Evolutionary conservation across 768 basidiomycete genomes (phyloP).

Genomic region (Boletus insuetus): DNA sequence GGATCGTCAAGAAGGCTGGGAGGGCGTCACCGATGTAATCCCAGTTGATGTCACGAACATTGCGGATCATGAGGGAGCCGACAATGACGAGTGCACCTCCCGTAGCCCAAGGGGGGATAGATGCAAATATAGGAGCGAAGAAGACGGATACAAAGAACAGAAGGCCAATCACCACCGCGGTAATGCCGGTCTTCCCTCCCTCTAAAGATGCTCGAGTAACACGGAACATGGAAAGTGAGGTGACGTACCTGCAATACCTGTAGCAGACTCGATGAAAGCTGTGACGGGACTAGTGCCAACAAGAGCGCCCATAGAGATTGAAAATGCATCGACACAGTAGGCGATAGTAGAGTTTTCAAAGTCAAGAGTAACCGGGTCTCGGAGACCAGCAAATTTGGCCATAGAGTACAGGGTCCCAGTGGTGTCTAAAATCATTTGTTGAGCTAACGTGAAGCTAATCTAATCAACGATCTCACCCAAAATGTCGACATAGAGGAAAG

Average conservation of each 20-base stretch:
- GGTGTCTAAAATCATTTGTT: conserved; percentile 28
- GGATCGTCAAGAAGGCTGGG: conserved; percentile 79
- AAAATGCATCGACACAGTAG: conserved; percentile 81
- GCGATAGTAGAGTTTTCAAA: conserved; percentile 83
- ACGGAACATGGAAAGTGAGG: not conserved
- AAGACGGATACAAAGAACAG: conserved; percentile 84
- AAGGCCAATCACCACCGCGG: conserved; percentile 68
- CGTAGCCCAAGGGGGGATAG: conserved; percentile 85
- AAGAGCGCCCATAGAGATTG: conserved; percentile 77
- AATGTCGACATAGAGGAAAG: conserved; percentile 89
- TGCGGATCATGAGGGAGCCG: conserved; percentile 87
- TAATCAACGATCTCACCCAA: conserved; percentile 46
- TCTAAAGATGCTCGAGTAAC: conserved; percentile 39
- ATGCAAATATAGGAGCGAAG: conserved; percentile 87
- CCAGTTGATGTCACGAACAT: conserved; percentile 87
- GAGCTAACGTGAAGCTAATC: not conserved
- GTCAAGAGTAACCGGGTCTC: conserved; percentile 79
- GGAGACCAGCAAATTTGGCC: conserved; percentile 88
- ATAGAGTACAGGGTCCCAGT: conserved; percentile 83
- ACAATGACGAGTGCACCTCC: conserved; percentile 84
- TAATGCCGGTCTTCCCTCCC: conserved; percentile 86
- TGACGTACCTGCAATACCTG: conserved; percentile 65
- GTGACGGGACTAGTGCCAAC: conserved; percentile 81
- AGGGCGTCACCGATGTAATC: conserved; percentile 84
- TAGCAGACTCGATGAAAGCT: conserved; percentile 79